A percentile compares a stretch with the other conserved stretches of the same genome.
These are phyloP conservation scores for Dactylellina haptotyla DNA, from an alignment of 2,329 filamentous ascomycete genomes.

Conservation along the genomic window DNA sequence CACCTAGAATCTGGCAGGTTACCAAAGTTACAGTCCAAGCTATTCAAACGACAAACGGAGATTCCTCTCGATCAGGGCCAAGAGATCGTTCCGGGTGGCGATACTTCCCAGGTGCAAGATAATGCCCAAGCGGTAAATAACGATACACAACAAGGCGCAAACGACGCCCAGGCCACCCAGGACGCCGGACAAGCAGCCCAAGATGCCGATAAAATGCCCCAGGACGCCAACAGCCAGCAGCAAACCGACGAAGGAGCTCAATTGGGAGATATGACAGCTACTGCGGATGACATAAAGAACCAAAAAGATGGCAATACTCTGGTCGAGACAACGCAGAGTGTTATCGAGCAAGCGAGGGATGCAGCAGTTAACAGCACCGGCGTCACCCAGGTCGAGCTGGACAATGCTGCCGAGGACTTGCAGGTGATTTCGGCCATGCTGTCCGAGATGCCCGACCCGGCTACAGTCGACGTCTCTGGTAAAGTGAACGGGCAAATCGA, in stretches of 20 bases:
- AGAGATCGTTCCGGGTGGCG: background rate
- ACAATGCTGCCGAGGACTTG: background rate
- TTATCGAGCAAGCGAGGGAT: slow-evolving; percentile 5
- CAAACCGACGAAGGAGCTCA: background rate
- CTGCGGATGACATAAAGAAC: background rate
- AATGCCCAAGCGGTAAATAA: background rate
- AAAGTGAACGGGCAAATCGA: slow-evolving; percentile 6
- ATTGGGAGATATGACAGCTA: background rate
- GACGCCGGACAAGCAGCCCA: background rate
- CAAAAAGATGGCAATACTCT: slow-evolving; percentile 7
- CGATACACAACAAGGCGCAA: background rate
- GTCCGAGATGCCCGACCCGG: slow-evolving; percentile 1
- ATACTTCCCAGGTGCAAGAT: background rate
- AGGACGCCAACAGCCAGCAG: background rate
- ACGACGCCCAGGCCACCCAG: background rate
- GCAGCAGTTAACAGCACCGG: background rate
- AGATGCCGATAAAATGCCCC: background rate
- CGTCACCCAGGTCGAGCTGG: background rate
- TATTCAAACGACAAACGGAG: slow-evolving; percentile 18
- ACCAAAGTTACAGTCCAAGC: slow-evolving; percentile 1
- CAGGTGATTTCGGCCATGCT: slow-evolving; percentile 3
- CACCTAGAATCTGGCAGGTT: background rate
- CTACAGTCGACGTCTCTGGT: background rate
- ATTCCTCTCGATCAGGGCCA: slow-evolving; percentile 1
- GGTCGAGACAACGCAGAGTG: background rate